These are phyloP conservation scores for Anthostomella pinea DNA, from an alignment of 2,329 filamentous ascomycete species.

Conservation along the genomic window DNA sequence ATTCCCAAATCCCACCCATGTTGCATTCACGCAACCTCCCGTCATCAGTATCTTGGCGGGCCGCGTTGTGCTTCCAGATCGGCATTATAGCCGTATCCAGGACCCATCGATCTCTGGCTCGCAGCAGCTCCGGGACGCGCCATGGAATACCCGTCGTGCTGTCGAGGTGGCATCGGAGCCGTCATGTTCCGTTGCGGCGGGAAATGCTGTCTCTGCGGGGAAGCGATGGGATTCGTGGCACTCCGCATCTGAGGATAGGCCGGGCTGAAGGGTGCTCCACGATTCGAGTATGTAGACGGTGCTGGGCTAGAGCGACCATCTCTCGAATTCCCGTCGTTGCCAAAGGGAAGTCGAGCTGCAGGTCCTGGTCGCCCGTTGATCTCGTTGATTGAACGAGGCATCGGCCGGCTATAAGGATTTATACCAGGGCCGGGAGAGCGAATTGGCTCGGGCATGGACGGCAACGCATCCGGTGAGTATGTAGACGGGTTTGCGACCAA, in stretches of 20 bases:
- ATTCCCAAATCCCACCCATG: not conserved
- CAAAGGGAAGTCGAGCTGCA: slow-evolving; percentile 14
- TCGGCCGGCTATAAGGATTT: slow-evolving; percentile 29
- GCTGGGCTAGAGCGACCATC: slow-evolving; percentile 33
- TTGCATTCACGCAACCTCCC: slow-evolving; percentile 6
- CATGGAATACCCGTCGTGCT: slow-evolving; percentile 28
- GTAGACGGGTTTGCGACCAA: slow-evolving; percentile 21
- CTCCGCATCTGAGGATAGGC: slow-evolving; percentile 36
- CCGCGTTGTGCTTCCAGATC: slow-evolving; percentile 23
- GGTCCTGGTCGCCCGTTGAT: slow-evolving; percentile 21
- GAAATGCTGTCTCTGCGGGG: slow-evolving; percentile 32
- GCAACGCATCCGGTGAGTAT: slow-evolving; percentile 25
- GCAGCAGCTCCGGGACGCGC: slow-evolving; percentile 27
- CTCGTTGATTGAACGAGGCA: slow-evolving; percentile 21
- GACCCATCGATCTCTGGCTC: slow-evolving; percentile 23
- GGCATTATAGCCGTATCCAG: slow-evolving; percentile 30
- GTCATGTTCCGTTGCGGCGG: slow-evolving; percentile 46
- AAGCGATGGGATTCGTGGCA: slow-evolving; percentile 37
- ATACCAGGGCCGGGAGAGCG: slow-evolving; percentile 33
- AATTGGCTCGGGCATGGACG: slow-evolving; percentile 32
- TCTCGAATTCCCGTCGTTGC: no score
- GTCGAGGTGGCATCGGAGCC: slow-evolving; percentile 36
- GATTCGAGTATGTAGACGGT: slow-evolving; percentile 28
- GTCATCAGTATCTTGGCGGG: slow-evolving; percentile 24
- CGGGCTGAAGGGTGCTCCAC: slow-evolving; percentile 17